Conservation (phyloP, 2,329 filamentous ascomycete genomes). For the Nemania sp. region DNA sequence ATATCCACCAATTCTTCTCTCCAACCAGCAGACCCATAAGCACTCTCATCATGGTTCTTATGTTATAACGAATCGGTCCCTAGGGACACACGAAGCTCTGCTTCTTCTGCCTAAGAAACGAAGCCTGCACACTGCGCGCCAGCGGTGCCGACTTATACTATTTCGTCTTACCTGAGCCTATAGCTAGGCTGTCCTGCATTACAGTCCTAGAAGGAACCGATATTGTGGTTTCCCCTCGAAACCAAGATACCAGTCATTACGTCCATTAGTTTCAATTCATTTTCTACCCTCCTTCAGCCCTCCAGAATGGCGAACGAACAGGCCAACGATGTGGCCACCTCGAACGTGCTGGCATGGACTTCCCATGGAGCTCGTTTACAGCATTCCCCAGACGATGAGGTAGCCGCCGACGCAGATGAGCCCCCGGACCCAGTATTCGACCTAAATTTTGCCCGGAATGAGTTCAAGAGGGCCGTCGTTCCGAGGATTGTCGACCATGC, state of each 20-base stretch:
- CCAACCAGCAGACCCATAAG: constrained; percentile 20
- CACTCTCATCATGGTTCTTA: constrained; percentile 45
- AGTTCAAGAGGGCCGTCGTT: constrained; percentile 62
- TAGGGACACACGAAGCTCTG: constrained; percentile 53
- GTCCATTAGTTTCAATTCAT: constrained; percentile 21
- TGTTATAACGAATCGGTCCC: constrained; percentile 57
- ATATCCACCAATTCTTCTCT: constrained; percentile 24
- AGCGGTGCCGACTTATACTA: constrained; percentile 24
- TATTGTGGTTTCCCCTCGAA: constrained; percentile 1
- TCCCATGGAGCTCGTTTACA: constrained; percentile 59
- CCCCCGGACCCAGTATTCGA: constrained; percentile 74
- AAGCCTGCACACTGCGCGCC: constrained; percentile 44
- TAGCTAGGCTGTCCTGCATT: constrained; percentile 25
- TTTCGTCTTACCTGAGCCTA: constrained; percentile 28
- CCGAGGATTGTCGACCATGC: constrained; percentile 67
- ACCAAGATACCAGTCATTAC: constrained; percentile 5
- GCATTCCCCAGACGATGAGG: constrained; percentile 67
- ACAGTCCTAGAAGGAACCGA: constrained; percentile 21
- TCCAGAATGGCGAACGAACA: constrained; percentile 54
- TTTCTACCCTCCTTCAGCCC: constrained; percentile 17
- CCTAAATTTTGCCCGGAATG: constrained; percentile 48
- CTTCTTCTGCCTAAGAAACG: constrained; percentile 45
- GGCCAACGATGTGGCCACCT: constrained; percentile 54
- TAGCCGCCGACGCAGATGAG: constrained; percentile 84
- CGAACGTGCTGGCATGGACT: constrained; percentile 60